phyloP scores from a whole-genome alignment of 2,329 filamentous ascomycete species.

The Colletotrichum eleusines region DNA sequence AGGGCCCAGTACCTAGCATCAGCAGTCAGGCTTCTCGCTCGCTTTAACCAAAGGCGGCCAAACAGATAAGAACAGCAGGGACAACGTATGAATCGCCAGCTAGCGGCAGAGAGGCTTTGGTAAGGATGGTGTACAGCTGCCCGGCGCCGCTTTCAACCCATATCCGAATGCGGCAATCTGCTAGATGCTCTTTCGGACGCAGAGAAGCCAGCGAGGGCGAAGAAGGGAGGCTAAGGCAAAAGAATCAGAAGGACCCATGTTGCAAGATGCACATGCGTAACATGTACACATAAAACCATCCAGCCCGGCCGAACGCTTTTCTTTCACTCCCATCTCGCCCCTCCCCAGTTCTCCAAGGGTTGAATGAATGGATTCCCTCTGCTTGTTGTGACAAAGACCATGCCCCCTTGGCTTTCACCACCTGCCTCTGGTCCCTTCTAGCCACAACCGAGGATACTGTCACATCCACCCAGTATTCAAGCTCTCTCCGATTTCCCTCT shows the following conservation, averaged over 20 bases:
- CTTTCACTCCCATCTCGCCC: slow-evolving; percentile 35
- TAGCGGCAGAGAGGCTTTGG: slow-evolving; percentile 10
- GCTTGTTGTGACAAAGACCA: slow-evolving; percentile 30
- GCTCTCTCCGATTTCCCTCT: slow-evolving; percentile 16
- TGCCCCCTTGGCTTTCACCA: slow-evolving; percentile 27
- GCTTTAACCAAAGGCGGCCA: slow-evolving; percentile 40
- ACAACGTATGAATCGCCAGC: slow-evolving; percentile 1
- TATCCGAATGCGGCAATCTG: slow-evolving; percentile 43
- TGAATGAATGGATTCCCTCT: slow-evolving; percentile 31
- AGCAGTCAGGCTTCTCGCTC: slow-evolving; percentile 22
- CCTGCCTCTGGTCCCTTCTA: slow-evolving; percentile 14
- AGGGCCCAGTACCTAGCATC: neutral
- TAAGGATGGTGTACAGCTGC: slow-evolving; percentile 29
- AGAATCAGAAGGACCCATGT: slow-evolving; percentile 26
- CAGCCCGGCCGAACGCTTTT: slow-evolving; percentile 38
- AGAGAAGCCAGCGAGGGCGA: slow-evolving; percentile 41
- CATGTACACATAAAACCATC: slow-evolving; percentile 41
- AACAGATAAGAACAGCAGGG: slow-evolving; percentile 22
- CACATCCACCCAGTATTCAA: neutral
- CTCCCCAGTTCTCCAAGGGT: slow-evolving; percentile 17
- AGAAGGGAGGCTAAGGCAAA: slow-evolving; percentile 31
- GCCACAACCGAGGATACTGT: slow-evolving; percentile 16
- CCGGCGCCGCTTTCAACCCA: slow-evolving; percentile 39
- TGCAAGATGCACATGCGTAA: slow-evolving; percentile 37
- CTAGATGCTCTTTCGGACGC: slow-evolving; percentile 43